Percentiles rank a stretch among this genome's conserved stretches.
Conservation (phyloP, 352 stramenopile species). For the Pythium biforme region DNA sequence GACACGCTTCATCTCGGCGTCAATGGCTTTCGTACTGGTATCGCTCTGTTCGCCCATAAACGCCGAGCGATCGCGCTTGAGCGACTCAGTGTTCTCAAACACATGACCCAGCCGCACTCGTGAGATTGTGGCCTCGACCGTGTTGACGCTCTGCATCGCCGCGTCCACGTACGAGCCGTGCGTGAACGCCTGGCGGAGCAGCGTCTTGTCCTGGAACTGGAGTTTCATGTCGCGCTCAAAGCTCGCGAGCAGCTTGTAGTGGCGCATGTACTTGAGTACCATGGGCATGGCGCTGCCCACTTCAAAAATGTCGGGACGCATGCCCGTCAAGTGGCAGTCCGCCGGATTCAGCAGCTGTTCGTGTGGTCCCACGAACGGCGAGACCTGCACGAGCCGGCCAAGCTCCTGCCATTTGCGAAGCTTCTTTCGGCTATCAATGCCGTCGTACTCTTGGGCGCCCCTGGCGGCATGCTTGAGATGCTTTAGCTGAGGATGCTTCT, state of each 20-base stretch:
- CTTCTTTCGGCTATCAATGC: constrained; percentile 63
- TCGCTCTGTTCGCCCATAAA: constrained; percentile 38
- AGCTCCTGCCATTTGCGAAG: constrained; percentile 46
- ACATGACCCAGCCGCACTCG: constrained; percentile 74
- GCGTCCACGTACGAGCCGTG: constrained; percentile 83
- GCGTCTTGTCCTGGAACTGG: constrained; percentile 66
- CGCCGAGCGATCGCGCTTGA: constrained; percentile 60
- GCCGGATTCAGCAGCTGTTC: constrained; percentile 39
- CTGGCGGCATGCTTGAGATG: constrained; percentile 49
- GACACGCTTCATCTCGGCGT: constrained; percentile 50
- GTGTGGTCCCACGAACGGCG: constrained; percentile 50
- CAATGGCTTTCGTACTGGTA: constrained; percentile 22
- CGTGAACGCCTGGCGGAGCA: constrained; percentile 83
- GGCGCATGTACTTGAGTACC: constrained; percentile 79
- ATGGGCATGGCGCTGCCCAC: constrained; percentile 83
- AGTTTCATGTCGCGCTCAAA: constrained; percentile 68
- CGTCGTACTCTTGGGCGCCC: constrained; percentile 63
- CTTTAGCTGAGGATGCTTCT: constrained; percentile 19
- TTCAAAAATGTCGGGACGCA: constrained; percentile 81
- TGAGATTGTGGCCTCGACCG: constrained; percentile 65
- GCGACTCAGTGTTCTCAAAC: constrained; percentile 56
- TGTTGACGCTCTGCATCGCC: constrained; percentile 86
- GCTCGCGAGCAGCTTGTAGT: constrained; percentile 63
- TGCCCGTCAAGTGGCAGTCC: constrained; percentile 70
- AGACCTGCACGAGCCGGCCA: constrained; percentile 62